Evolutionary conservation across 441 rosid genomes (phyloP), one percentile per base, ranked within the genome.

Genomic region (Viola pubescens): DNA sequence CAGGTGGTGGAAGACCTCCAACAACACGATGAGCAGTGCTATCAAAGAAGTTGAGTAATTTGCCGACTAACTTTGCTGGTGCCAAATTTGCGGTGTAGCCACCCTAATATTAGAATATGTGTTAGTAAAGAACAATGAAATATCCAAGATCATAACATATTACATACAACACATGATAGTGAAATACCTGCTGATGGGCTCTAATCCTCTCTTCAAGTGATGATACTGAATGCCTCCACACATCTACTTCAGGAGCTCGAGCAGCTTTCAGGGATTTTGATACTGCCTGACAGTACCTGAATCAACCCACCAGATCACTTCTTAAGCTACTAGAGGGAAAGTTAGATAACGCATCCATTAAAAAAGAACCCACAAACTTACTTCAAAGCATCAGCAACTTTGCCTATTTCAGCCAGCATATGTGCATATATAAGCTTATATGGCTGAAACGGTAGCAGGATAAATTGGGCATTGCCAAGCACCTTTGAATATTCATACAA

Each of bases 211-310:
- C 99, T 64, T 94, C 97, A 46, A 94, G 89, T 60, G 91, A 86
- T 60, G 60, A 52, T 38, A 73, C 81, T 42, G 73, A 75, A 54
- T 83, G 90, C 69, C 77, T 90, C 97, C 91, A 90, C 39, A 72
- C 76, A 69, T 94, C 99, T 61, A 83, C 84, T 78, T 88, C 94
- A 13, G 90, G 80, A 48, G 86, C 67, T 73, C 97, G 85, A 37
- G 89, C 91, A 57, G 91, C 85, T 77, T 88, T 94, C 62, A 94
- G 73, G 68, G 95, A 86, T 74, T 83, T 94, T 64, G 62, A 63
- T 54, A 86, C 71, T 46, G 97, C 88, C 76, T 94, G 99, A 76
- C 97, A 94, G 64, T 94, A 94, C 85, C 99, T 94, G 72, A 67
- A 59, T 64, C 46, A 68, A 67, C 54, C 56, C 34, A 62, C 60